phyloP scores from a whole-genome alignment of 2,329 filamentous ascomycete genomes.

The Aspergillus brasiliensis region DNA sequence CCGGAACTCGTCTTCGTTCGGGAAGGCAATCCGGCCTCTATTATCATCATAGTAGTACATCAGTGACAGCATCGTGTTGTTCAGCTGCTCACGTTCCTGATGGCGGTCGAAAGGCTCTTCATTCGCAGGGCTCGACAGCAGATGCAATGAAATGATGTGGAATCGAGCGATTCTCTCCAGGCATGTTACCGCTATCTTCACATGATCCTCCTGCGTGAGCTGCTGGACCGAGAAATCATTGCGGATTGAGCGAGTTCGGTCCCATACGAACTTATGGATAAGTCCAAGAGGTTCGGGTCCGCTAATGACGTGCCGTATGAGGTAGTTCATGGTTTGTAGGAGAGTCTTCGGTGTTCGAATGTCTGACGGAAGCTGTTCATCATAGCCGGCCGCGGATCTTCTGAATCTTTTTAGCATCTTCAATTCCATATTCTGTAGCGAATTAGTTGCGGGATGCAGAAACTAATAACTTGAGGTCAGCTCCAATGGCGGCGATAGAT shows the following conservation, averaged over 20 bases:
- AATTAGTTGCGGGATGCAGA: conserved; percentile 37
- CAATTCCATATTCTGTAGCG: conserved; percentile 37
- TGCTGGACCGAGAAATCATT: conserved; percentile 68
- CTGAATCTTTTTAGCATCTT: conserved; percentile 67
- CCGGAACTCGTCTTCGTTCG: conserved; percentile 65
- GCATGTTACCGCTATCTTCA: conserved; percentile 60
- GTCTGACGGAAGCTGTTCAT: conserved; percentile 65
- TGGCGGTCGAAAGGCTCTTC: conserved; percentile 58
- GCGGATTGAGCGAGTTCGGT: conserved; percentile 64
- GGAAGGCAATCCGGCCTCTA: conserved; percentile 51
- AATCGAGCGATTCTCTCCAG: conserved; percentile 66
- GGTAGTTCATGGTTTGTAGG: conserved; percentile 51
- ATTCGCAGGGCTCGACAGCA: conserved; percentile 55
- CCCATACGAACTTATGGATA: conserved; percentile 68
- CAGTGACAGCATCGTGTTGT: conserved; percentile 63
- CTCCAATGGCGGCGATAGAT: background rate
- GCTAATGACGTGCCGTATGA: conserved; percentile 54
- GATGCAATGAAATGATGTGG: conserved; percentile 63
- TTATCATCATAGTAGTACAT: conserved; percentile 64
- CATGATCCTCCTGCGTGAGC: conserved; percentile 57
- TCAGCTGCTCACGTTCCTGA: conserved; percentile 66
- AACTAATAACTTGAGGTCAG: conserved; percentile 29
- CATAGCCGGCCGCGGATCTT: conserved; percentile 63
- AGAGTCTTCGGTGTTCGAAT: conserved; percentile 59
- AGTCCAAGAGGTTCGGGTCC: conserved; percentile 52